Evolutionary conservation across 2,329 filamentous ascomycete species (phyloP), one percentile per base, ranked within the genome.

Genomic region (Neoarthrinium moseri): DNA sequence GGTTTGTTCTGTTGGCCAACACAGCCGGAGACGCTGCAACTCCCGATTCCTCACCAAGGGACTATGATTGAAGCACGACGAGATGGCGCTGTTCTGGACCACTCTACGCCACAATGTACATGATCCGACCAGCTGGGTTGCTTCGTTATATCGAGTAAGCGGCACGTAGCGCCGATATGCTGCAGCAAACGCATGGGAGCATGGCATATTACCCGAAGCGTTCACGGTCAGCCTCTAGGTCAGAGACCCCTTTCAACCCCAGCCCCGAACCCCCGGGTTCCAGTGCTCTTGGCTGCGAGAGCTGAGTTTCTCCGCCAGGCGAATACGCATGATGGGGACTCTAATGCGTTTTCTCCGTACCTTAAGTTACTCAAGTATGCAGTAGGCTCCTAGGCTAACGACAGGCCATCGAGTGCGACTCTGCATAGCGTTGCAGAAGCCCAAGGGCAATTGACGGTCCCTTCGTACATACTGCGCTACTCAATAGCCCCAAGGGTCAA

Each of bases 391-490:
- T n/a, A n/a, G n/a, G n/a, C n/a, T n/a, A n/a, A n/a, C n/a, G n/a
- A n/a, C n/a, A n/a, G n/a, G n/a, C 27, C 23, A 12, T 20, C 22
- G 10, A 29, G 3, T 40, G 22, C 37, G 10, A 20, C 4, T 7
- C 32, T 15, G 32, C 33, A 35, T 20, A 35, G 17, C 10, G 22
- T 20, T n/a, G n/a, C 22, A 27, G 7, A n/a, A 40, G n/a, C 24
- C 17, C 22, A 18, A 27, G 22, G 20, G 27, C 35, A 30, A 18
- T 18, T n/a, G n/a, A n/a, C 20, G 37, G 37, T 40, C 37, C 37
- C 37, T 40, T 40, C 37, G 23, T 40, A 40, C 37, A 40, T 40
- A 18, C 21, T n/a, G 37, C 37, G 17, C 37, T 29, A 29, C 37
- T 15, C 37, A 15, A 24, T 17, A 29, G 20, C 23, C 15, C 24